Evolutionary conservation across 768 basidiomycete species (phyloP).

Genomic region (Nidularia pulvinata): DNA sequence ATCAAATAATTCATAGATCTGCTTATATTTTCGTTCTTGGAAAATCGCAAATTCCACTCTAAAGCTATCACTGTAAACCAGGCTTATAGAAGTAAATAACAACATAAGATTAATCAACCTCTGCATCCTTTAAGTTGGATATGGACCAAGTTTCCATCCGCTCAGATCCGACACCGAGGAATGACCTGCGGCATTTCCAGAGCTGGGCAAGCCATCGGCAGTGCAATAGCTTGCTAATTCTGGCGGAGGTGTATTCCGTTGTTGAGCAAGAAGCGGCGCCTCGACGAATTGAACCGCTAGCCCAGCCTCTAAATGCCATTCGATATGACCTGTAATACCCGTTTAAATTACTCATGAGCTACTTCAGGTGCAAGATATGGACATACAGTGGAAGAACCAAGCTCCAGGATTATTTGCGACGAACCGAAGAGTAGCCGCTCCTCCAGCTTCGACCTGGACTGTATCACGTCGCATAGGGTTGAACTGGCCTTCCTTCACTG

Average conservation of each 20-base stretch:
- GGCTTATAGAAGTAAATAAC: no score
- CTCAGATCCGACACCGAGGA: background rate
- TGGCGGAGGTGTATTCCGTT: background rate
- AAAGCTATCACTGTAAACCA: no score
- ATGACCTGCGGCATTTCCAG: background rate
- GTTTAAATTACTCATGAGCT: background rate
- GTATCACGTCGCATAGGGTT: background rate
- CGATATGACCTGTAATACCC: background rate
- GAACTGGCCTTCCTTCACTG: background rate
- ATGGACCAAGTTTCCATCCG: background rate
- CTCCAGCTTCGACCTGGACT: background rate
- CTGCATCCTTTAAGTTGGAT: slow-evolving; percentile 16
- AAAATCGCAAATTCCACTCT: no score
- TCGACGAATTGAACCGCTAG: background rate
- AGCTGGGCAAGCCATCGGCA: background rate
- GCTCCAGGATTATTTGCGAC: background rate
- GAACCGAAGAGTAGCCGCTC: background rate
- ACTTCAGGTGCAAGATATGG: background rate
- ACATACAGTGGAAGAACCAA: background rate
- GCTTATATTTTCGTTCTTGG: no score
- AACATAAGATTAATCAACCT: no score
- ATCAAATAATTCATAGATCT: no score
- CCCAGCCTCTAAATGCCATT: background rate
- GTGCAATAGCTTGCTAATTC: background rate
- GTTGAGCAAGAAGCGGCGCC: background rate